These are phyloP conservation scores for Cerioporus squamosus DNA, from an alignment of 1,284 basidiomycete species.

Conservation along the genomic window DNA sequence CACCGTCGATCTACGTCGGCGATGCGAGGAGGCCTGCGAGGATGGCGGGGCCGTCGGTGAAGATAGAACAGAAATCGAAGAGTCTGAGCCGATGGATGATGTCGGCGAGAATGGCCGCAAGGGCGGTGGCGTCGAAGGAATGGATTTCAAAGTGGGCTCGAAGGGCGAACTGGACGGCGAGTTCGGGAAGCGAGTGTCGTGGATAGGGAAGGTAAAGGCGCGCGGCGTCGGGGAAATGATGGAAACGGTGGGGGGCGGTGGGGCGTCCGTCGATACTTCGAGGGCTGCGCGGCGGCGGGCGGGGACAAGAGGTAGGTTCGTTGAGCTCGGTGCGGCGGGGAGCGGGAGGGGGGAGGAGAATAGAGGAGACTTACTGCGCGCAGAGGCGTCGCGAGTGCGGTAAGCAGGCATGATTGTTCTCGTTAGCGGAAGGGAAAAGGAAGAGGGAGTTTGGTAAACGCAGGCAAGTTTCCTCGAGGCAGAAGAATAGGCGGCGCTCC, in stretches of 20 bases:
- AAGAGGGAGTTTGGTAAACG: slow-evolving; percentile 31
- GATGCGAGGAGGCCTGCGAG: slow-evolving; percentile 46
- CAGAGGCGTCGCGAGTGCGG: slow-evolving; percentile 72
- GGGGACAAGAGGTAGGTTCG: too few relatives aligned
- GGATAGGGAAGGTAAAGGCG: slow-evolving; percentile 41
- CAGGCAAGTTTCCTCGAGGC: slow-evolving; percentile 36
- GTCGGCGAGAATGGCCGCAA: slow-evolving; percentile 46
- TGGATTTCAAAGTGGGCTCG: slow-evolving; percentile 64
- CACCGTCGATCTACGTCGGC: slow-evolving; percentile 63
- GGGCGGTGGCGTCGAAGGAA: slow-evolving; percentile 49
- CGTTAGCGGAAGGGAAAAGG: slow-evolving; percentile 34
- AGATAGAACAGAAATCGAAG: slow-evolving; percentile 38
- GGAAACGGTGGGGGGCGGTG: too few relatives aligned
- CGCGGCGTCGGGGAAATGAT: too few relatives aligned
- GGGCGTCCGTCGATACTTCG: slow-evolving; percentile 32
- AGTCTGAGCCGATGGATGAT: slow-evolving; percentile 53
- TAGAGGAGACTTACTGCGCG: slow-evolving; percentile 54
- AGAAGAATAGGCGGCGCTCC: slow-evolving; percentile 35
- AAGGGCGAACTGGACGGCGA: slow-evolving; percentile 65
- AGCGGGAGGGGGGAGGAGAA: slow-evolving; percentile 1
- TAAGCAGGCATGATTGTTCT: slow-evolving; percentile 72
- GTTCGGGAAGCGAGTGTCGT: slow-evolving; percentile 68
- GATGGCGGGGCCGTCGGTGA: slow-evolving; percentile 36
- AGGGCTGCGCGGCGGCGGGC: not conserved
- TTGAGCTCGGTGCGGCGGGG: too few relatives aligned